Evolutionary conservation across 2,329 filamentous ascomycete species (phyloP).

Genomic region (Neofusicoccum parvum): DNA sequence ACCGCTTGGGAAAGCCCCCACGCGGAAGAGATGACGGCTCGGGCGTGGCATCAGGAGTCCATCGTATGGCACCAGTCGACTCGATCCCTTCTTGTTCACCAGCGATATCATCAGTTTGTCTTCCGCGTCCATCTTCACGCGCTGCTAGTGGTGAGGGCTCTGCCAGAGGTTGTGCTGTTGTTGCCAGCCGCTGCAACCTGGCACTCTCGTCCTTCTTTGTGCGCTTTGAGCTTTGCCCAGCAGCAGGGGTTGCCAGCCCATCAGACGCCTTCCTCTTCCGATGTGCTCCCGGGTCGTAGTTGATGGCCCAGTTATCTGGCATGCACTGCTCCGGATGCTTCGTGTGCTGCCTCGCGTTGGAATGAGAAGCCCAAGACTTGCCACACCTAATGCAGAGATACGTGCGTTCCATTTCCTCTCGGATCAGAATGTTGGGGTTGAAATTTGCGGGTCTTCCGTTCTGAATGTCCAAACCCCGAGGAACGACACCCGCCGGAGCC

Average conservation of each 20-base stretch:
- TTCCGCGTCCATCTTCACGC: too few relatives aligned
- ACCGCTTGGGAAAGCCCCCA: background rate
- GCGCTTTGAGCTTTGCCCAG: background rate
- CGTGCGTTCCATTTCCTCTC: background rate
- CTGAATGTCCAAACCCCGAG: background rate
- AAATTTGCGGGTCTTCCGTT: background rate
- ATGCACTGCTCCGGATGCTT: background rate
- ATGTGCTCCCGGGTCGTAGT: background rate
- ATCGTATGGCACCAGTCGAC: background rate
- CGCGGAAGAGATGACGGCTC: background rate
- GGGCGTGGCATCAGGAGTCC: background rate
- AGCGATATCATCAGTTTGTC: background rate
- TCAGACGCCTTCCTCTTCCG: background rate
- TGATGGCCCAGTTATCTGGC: background rate
- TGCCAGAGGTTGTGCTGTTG: background rate
- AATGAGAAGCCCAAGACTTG: background rate
- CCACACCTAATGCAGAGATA: slow-evolving; percentile 2
- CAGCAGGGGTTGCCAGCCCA: background rate
- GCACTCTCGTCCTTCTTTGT: background rate
- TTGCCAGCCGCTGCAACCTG: background rate
- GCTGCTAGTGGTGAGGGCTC: background rate
- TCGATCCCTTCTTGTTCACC: background rate
- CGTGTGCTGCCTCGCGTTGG: background rate
- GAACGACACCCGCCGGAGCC: too few relatives aligned
- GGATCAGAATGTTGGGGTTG: background rate